A percentile compares a stretch with the other conserved stretches of the same genome.
These are phyloP conservation scores for Digitaria exilis DNA, from an alignment of 202 grass and related monocot genomes.

Conservation along the genomic window DNA sequence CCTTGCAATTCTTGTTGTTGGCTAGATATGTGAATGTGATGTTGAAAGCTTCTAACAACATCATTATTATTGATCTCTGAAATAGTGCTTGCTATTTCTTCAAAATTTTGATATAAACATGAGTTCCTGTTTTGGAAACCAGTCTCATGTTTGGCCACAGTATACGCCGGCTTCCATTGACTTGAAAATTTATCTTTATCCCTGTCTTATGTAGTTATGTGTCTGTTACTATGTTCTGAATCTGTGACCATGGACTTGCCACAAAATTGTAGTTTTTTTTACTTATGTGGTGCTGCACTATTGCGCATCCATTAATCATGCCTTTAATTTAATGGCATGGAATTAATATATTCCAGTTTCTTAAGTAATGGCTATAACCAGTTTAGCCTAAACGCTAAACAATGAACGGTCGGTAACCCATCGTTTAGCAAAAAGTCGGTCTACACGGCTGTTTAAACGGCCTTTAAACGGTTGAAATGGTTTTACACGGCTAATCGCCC, in stretches of 20 bases:
- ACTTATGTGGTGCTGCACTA: neutral
- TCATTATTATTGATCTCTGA: neutral
- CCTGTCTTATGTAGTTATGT: too few species aligned
- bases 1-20: neutral
- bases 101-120: neutral
- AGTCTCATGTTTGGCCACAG: neutral
- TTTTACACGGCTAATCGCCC: too few species aligned
- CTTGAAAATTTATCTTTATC: constrained; percentile 13
- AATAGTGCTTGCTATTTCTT: neutral
- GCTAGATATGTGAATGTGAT: neutral
- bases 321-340: neutral
- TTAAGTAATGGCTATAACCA: neutral
- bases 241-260: constrained; percentile 11
- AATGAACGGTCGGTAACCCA: too few species aligned
- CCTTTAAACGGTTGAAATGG: too few species aligned
- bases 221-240: neutral
- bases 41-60: neutral
- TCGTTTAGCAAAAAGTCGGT: too few species aligned
- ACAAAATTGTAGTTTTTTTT: constrained; percentile 8
- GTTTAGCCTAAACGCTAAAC: too few species aligned
- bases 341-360: neutral
- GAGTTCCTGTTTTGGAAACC: neutral
- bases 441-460: too few species aligned
- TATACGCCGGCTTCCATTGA: neutral
- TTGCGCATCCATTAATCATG: neutral